phyloP scores from a whole-genome alignment of 1,139 yeast species.

The Kodamaea fungicola region DNA sequence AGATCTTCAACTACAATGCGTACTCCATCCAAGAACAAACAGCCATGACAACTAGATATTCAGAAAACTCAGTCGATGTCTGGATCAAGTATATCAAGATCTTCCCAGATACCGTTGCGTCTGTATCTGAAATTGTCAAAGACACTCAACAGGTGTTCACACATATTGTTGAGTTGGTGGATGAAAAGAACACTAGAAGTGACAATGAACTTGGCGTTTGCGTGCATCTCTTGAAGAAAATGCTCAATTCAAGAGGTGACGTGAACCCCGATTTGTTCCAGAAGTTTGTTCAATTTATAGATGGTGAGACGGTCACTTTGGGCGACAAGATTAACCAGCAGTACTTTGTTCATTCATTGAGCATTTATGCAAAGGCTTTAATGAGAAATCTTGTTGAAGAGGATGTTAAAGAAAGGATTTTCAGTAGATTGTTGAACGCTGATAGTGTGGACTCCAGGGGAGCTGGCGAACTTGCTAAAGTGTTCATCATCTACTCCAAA shows the following conservation, averaged over 20 bases:
- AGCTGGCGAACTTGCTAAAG: constrained; percentile 49
- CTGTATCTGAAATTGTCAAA: constrained; percentile 47
- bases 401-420: constrained; percentile 30
- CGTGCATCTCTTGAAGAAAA: constrained; percentile 8
- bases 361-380: constrained; percentile 47
- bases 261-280: constrained; percentile 15
- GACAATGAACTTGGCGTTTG: constrained; percentile 7
- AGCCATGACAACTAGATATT: constrained; percentile 15
- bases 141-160: constrained; percentile 12
- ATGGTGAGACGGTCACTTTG: constrained; percentile 25
- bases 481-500: constrained; percentile 52
- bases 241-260: constrained; percentile 9
- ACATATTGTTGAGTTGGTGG: constrained; percentile 11
- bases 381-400: constrained; percentile 32
- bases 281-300: constrained; percentile 36
- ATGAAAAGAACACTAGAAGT: constrained; percentile 10
- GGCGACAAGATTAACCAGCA: constrained; percentile 31
- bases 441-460: constrained; percentile 41
- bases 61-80: background rate
- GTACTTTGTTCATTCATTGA: constrained; percentile 52
- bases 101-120: constrained; percentile 48
- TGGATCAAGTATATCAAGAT: constrained; percentile 48
- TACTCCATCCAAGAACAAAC: background rate
- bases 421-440: constrained; percentile 39
- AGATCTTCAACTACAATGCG: background rate